Conservation (phyloP, 2,329 filamentous ascomycete genomes). For the Beauveria caledonica region DNA sequence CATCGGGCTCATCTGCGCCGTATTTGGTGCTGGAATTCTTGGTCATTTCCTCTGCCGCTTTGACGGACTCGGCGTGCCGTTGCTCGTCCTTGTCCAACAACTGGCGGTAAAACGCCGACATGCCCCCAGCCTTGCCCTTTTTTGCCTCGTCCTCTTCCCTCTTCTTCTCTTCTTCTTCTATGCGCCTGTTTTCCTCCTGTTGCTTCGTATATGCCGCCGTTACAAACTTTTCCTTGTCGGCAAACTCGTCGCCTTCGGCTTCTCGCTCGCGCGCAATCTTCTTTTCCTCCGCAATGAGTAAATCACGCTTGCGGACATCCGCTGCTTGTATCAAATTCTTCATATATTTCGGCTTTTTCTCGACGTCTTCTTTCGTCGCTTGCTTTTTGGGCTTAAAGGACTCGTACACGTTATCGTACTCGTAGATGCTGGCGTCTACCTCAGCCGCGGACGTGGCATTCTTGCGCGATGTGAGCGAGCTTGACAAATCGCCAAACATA, state of each 20-base stretch:
- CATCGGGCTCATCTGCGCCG: constrained; percentile 11
- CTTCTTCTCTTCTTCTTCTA: constrained; percentile 64
- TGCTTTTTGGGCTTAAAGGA: constrained; percentile 61
- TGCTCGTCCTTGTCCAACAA: constrained; percentile 64
- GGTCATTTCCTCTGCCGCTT: constrained; percentile 51
- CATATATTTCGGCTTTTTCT: constrained; percentile 72
- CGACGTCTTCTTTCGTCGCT: constrained; percentile 42
- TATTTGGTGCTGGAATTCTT: constrained; percentile 29
- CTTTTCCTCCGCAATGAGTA: constrained; percentile 71
- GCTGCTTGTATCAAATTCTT: constrained; percentile 63
- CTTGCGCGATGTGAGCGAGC: constrained; percentile 52
- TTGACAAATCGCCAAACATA: constrained; percentile 59
- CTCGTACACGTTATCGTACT: constrained; percentile 79
- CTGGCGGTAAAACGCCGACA: constrained; percentile 71
- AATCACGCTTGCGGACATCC: constrained; percentile 68
- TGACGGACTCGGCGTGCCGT: constrained; percentile 60
- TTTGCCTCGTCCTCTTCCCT: constrained; percentile 56
- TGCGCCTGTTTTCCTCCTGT: constrained; percentile 61
- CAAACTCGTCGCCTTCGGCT: constrained; percentile 72
- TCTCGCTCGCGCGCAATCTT: constrained; percentile 69
- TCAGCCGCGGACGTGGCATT: constrained; percentile 57
- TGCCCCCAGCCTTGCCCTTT: constrained; percentile 57
- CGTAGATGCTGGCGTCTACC: constrained; percentile 68
- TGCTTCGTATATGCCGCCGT: constrained; percentile 76
- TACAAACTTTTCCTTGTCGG: constrained; percentile 78